These are phyloP conservation scores for Euptelea pleiosperma DNA, from an alignment of 164 flowering plant species.

Conservation along the genomic window DNA sequence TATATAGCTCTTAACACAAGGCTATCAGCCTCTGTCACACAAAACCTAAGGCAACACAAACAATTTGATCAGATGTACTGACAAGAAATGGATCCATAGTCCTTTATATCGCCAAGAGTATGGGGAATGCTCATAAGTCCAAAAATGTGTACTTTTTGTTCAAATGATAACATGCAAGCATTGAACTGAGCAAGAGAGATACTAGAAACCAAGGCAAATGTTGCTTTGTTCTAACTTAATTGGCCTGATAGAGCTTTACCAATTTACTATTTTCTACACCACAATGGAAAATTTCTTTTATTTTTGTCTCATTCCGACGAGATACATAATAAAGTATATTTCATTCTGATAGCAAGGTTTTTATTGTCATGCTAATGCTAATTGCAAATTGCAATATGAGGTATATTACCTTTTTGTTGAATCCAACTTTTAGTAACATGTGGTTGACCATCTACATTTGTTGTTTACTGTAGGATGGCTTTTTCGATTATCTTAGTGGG, in stretches of 20 bases:
- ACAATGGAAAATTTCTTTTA: not conserved
- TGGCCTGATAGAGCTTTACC: not conserved
- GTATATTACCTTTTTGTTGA: not conserved
- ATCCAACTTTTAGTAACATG: not conserved
- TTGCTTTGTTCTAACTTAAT: not conserved
- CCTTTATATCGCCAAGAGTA: too few species aligned
- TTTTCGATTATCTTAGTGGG: slow-evolving; percentile 78
- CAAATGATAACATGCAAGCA: too few species aligned
- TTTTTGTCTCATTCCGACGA: not conserved
- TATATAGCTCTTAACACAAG: too few species aligned
- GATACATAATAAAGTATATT: not conserved
- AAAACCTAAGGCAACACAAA: too few species aligned
- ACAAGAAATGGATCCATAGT: too few species aligned
- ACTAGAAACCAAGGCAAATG: not conserved
- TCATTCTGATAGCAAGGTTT: not conserved
- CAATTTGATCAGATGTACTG: too few species aligned
- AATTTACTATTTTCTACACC: not conserved
- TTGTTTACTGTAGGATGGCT: slow-evolving; percentile 56
- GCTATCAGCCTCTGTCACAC: too few species aligned
- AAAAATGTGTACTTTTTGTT: too few species aligned
- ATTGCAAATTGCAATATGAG: slow-evolving; percentile 7
- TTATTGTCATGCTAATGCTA: not conserved
- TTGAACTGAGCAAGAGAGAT: too few species aligned
- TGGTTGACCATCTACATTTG: slow-evolving; percentile 10
- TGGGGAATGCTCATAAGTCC: too few species aligned